Conservation (phyloP, 371 early-diverging fungal genomes). For the Mortierella sp. region DNA sequence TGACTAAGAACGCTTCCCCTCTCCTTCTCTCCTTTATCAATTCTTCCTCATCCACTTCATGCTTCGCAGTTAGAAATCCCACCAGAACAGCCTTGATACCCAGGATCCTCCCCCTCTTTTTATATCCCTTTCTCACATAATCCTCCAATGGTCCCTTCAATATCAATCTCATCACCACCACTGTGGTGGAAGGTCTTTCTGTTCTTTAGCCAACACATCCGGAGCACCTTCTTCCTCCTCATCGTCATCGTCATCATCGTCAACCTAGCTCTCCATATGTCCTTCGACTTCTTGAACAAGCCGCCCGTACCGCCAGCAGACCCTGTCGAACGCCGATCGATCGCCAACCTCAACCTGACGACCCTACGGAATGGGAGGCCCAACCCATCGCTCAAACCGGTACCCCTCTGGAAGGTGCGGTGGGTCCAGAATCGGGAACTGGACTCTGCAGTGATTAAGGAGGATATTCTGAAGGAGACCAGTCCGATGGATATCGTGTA, state of each 20-base stretch:
- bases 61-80: too few species aligned
- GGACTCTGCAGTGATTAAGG: background rate
- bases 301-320: conserved; percentile 4
- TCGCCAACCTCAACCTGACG: background rate
- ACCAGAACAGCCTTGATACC: too few species aligned
- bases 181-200: background rate
- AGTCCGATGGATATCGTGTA: conserved; percentile 40
- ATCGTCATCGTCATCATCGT: conserved; percentile 13
- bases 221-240: conserved; percentile 9
- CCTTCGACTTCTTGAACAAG: background rate
- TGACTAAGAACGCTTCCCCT: background rate
- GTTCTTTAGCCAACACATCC: background rate
- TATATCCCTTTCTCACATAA: background rate
- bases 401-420: conserved; percentile 7
- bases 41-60: background rate
- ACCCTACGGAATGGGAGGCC: background rate
- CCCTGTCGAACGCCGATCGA: conserved; percentile 15
- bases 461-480: background rate
- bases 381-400: background rate
- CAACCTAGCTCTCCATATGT: conserved; percentile 14
- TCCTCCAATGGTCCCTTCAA: background rate
- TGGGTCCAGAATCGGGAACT: conserved; percentile 25
- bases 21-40: background rate
- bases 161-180: background rate
- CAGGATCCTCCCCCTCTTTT: background rate